Evolutionary conservation across 305 asterid genomes (phyloP).

Genomic region (Plantago coronopus): DNA sequence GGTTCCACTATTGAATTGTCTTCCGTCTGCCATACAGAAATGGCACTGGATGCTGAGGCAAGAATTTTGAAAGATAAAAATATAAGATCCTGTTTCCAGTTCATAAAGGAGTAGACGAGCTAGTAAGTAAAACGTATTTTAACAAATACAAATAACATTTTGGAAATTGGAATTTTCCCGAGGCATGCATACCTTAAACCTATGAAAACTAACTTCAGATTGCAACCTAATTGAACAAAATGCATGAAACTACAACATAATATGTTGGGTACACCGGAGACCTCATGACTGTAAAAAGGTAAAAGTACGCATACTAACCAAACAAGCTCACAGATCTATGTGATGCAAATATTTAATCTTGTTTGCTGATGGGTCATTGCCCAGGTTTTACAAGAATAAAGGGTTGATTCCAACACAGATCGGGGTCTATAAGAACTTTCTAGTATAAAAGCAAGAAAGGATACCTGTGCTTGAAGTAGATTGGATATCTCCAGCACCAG

Average conservation of each 20-base stretch:
- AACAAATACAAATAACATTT: neutral
- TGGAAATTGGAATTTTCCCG: conserved; percentile 9
- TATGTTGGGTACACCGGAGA: conserved; percentile 3
- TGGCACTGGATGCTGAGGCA: conserved; percentile 52
- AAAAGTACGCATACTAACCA: conserved; percentile 15
- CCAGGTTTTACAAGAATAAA: conserved; percentile 14
- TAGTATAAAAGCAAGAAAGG: conserved; percentile 14
- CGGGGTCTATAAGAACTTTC: conserved; percentile 9
- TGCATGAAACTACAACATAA: conserved; percentile 15
- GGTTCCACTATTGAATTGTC: conserved; percentile 49
- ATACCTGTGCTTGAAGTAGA: conserved; percentile 46
- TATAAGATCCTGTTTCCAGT: conserved; percentile 12
- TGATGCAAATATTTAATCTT: neutral
- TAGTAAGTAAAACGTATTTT: conserved; percentile 1
- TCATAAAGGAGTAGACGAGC: conserved; percentile 11
- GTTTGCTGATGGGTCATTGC: conserved; percentile 7
- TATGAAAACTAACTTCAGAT: conserved; percentile 9
- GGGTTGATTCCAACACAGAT: conserved; percentile 19
- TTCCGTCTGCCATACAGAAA: conserved; percentile 69
- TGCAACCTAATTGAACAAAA: conserved; percentile 12
- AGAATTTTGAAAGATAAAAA: conserved; percentile 19
- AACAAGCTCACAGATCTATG: neutral
- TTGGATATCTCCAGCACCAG: conserved; percentile 44
- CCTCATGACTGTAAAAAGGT: conserved; percentile 11
- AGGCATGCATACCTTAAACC: conserved; percentile 18